A percentile compares a stretch with the other conserved stretches of the same genome.
Conservation (phyloP, 495 filamentous ascomycete species). For the Hypoxylon rickii region DNA sequence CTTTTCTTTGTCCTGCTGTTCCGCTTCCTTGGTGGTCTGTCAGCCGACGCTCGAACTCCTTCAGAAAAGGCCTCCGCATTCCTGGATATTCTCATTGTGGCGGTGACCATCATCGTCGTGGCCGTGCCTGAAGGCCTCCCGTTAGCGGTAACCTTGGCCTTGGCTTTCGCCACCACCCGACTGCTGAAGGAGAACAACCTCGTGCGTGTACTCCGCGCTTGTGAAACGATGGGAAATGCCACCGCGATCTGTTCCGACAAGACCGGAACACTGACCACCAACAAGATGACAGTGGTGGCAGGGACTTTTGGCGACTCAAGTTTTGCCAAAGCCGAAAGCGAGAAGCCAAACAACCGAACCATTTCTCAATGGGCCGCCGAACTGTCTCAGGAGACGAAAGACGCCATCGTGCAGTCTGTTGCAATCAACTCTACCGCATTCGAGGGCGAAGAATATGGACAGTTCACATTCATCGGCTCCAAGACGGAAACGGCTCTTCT, state of each 20-base stretch:
- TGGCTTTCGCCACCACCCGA: conserved; percentile 78
- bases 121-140: conserved; percentile 84
- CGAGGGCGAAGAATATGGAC: conserved; percentile 67
- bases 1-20: conserved; percentile 78
- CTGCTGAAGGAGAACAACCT: conserved; percentile 85
- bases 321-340: conserved; percentile 53
- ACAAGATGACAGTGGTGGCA: conserved; percentile 74
- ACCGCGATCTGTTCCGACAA: conserved; percentile 87
- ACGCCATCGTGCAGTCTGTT: conserved; percentile 65
- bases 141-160: conserved; percentile 77
- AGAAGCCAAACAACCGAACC: conserved; percentile 41
- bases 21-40: conserved; percentile 70
- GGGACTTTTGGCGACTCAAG: conserved; percentile 67
- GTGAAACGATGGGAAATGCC: conserved; percentile 88
- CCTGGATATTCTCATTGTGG: conserved; percentile 79
- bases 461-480: conserved; percentile 67
- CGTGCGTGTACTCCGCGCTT: conserved; percentile 74
- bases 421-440: conserved; percentile 78
- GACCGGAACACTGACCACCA: conserved; percentile 79
- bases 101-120: conserved; percentile 81
- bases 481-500: conserved; percentile 78
- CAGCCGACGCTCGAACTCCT: conserved; percentile 46
- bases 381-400: conserved; percentile 58
- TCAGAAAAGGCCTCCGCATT: conserved; percentile 73
- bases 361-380: conserved; percentile 62